Evolutionary conservation across 2,329 filamentous ascomycete genomes (phyloP).

Genomic region (Alternaria triticimaculans): DNA sequence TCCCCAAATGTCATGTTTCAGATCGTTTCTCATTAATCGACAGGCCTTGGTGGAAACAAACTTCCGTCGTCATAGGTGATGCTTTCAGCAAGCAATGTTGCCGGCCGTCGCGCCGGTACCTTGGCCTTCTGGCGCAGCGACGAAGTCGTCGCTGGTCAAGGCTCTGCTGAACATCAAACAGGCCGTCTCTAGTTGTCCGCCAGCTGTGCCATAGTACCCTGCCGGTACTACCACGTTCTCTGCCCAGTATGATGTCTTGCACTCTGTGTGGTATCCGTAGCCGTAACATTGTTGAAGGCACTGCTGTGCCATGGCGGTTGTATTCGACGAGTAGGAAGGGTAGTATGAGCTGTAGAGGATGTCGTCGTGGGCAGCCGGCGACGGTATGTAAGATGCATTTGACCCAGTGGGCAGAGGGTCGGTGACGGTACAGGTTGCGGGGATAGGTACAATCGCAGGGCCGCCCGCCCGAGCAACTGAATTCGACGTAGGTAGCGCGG

Average conservation of each 20-base stretch:
- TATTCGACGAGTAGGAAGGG: constrained; percentile 36
- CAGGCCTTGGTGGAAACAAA: neutral
- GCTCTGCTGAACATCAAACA: constrained; percentile 47
- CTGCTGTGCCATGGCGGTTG: constrained; percentile 35
- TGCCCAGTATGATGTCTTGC: constrained; percentile 47
- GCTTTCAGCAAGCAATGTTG: constrained; percentile 40
- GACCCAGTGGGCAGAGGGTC: constrained; percentile 28
- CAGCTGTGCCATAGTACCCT: constrained; percentile 41
- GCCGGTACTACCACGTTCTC: constrained; percentile 46
- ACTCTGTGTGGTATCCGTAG: constrained; percentile 44
- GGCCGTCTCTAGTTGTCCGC: constrained; percentile 40
- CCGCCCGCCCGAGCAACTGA: constrained; percentile 41
- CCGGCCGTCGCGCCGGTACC: constrained; percentile 41
- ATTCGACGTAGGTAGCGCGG: constrained; percentile 8
- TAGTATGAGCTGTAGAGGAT: constrained; percentile 44
- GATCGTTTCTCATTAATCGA: neutral
- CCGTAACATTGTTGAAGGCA: constrained; percentile 53
- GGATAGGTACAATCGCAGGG: constrained; percentile 42
- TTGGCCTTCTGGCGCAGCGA: constrained; percentile 34
- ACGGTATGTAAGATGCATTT: constrained; percentile 35
- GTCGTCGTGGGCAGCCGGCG: constrained; percentile 22
- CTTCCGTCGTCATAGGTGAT: neutral
- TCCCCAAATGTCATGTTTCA: neutral
- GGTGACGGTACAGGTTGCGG: constrained; percentile 44
- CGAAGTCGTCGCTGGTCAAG: constrained; percentile 39